Evolutionary conservation across 2,329 filamentous ascomycete species (phyloP), one percentile per base, ranked within the genome.

Genomic region (Pseudocercospora eumusae): DNA sequence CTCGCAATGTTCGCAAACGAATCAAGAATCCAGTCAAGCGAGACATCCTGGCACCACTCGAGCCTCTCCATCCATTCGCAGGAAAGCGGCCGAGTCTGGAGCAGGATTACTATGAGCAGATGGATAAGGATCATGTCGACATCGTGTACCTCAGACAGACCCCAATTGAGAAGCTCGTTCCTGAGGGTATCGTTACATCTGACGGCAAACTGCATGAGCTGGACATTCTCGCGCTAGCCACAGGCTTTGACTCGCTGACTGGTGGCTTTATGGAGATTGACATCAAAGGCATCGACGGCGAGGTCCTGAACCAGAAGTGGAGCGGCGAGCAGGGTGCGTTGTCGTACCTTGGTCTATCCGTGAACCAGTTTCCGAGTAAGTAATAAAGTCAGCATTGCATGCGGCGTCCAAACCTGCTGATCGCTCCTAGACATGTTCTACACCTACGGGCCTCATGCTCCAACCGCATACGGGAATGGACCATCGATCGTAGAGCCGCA

Each of bases 1-100:
- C 75, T 1, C 77, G 78, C 62, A 84, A 84, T 70, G 79, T 79
- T 0, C 77, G 82, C 0, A 75, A 73, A 4, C 77, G 83, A 3
- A 78, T 87, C 42, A 71, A 74, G 0, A 82, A 86, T 59, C 77
- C 83, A 0, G 70, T 70, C 25, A 77, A 79, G 60, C 72, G 78
- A n/a, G 81, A 84, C 11, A 62, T 85, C 1, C 75, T 86, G 8
- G 83, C 82, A 0, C 57, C 57, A 0, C 21, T 60, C 6, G 50
- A 27, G 10, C 57, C 57, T 8, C 84, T 84, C 0, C 64, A 75
- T 2, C 70, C 81, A 36, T 80, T 78, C 71, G 82, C 80, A 0
- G 81, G 85, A 57, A 79, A 75, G n/a, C 23, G 61, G 2, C 57
- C 77, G 3, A 74, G 72, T 23, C 71, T 80, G 1, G 79, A 80